Evolutionary conservation across 306 rosid species (phyloP).

Genomic region (Macrotyloma uniflorum): DNA sequence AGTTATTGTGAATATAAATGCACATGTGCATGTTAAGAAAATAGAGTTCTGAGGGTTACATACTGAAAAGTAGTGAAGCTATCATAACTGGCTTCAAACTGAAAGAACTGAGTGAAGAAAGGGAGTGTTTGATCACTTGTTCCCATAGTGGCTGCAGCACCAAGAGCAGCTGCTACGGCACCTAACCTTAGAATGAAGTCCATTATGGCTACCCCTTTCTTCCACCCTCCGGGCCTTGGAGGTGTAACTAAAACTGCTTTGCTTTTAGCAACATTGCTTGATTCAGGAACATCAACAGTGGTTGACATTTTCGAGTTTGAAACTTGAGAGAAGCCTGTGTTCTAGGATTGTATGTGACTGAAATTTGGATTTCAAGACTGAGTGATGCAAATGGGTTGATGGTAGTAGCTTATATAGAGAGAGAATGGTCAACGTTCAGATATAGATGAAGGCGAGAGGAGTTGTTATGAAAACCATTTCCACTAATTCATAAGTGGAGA

Average conservation of each 20-base stretch:
- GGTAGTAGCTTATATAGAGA: conserved; percentile 35
- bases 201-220: conserved; percentile 62
- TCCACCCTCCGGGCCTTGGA: conserved; percentile 54
- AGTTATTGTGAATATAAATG: not conserved
- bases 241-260: conserved; percentile 38
- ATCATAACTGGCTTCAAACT: conserved; percentile 88
- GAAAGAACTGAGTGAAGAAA: conserved; percentile 94
- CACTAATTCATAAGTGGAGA: conserved; percentile 24
- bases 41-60: not conserved
- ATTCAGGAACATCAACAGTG: conserved; percentile 57
- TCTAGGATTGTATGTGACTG: not conserved
- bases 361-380: not conserved
- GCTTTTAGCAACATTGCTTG: conserved; percentile 45
- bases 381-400: conserved; percentile 30
- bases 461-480: conserved; percentile 48
- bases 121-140: conserved; percentile 79
- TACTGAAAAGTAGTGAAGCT: conserved; percentile 85
- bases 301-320: conserved; percentile 50
- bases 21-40: not conserved
- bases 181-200: conserved; percentile 84
- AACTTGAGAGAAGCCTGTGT: not conserved
- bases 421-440: conserved; percentile 33
- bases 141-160: conserved; percentile 80
- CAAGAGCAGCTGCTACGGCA: conserved; percentile 62
- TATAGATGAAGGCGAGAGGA: conserved; percentile 21